Conservation (phyloP, 306 rosid species). For the Quercus wislizeni region DNA sequence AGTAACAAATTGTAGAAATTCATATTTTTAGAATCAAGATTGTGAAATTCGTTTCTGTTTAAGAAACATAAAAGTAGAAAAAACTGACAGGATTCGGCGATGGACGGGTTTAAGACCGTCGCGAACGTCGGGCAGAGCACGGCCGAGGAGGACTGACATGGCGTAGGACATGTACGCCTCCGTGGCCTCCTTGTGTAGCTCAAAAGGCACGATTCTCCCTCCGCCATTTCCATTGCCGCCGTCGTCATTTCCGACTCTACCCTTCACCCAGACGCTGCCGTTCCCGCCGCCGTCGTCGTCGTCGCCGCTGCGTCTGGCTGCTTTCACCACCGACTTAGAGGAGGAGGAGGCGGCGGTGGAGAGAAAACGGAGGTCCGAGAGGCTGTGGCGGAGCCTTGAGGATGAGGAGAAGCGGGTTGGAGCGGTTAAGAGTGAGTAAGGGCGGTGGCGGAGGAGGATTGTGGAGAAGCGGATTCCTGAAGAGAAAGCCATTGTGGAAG, state of each 20-base stretch:
- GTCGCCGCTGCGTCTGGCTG: constrained; percentile 31
- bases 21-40: too few species aligned
- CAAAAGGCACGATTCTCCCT: constrained; percentile 51
- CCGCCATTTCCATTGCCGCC: background rate
- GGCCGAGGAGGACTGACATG: constrained; percentile 92
- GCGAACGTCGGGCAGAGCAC: constrained; percentile 94
- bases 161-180: constrained; percentile 92
- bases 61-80: background rate
- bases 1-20: too few species aligned
- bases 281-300: constrained; percentile 36
- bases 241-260: constrained; percentile 19
- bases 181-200: constrained; percentile 81
- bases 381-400: constrained; percentile 23
- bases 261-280: constrained; percentile 52
- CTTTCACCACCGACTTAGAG: constrained; percentile 2
- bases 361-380: constrained; percentile 55
- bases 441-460: constrained; percentile 46
- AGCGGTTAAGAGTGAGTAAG: constrained; percentile 27
- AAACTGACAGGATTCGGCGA: constrained; percentile 82
- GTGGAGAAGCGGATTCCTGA: constrained; percentile 61
- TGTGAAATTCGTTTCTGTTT: background rate
- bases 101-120: constrained; percentile 97
- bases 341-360: constrained; percentile 26
- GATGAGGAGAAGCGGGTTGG: constrained; percentile 20
- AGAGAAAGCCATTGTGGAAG: constrained; percentile 56